Evolutionary conservation across 1,284 basidiomycete genomes (phyloP), one percentile per base, ranked within the genome.

Genomic region (Trichosporon sp.): DNA sequence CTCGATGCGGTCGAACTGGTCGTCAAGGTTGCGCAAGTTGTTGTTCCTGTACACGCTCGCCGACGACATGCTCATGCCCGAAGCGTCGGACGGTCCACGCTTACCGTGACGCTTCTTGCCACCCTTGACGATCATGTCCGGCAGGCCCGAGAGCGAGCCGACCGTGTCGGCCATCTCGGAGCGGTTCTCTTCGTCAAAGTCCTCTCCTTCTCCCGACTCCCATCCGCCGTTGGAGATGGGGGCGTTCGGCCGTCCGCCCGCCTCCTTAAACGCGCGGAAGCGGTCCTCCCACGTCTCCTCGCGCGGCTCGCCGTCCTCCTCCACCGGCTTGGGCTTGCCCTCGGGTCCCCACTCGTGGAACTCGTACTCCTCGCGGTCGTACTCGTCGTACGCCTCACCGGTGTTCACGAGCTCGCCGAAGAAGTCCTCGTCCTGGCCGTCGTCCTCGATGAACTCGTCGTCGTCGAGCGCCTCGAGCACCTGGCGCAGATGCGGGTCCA

Each of bases 401-500:
- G 75, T 79, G 26, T 71, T 72, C 0, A 83, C 76, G 48, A 81
- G 75, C 69, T 82, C 80, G 35, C 76, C 80, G 68, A 83, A 83
- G n/a, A 74, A 77, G 21, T 76, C 77, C 14, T 94, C 90, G 75
- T 81, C 84, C 66, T 84, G 84, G 5, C 91, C 91, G 37, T 89
- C 89, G 4, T 90, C 80, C 10, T 85, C 88, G 11, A 96, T 91
- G 77, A 95, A 98, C 3, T 92, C 96, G 73, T 98, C 94, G 80
- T 99, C 96, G 70, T 99, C 96, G 19, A 99, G 86, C 2, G 97
- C 97, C 78, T 98, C 96, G 38, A 99, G 86, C 0, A 90, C 90
- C 82, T 99, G 96, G 16, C 97, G 88, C 43, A 99, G 87, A 84
- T 96, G 94, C 4, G 94, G 94, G 82, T 99, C 93, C 92, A 99